Evolutionary conservation across 2,329 filamentous ascomycete genomes (phyloP).

Genomic region (Alternaria longipes): DNA sequence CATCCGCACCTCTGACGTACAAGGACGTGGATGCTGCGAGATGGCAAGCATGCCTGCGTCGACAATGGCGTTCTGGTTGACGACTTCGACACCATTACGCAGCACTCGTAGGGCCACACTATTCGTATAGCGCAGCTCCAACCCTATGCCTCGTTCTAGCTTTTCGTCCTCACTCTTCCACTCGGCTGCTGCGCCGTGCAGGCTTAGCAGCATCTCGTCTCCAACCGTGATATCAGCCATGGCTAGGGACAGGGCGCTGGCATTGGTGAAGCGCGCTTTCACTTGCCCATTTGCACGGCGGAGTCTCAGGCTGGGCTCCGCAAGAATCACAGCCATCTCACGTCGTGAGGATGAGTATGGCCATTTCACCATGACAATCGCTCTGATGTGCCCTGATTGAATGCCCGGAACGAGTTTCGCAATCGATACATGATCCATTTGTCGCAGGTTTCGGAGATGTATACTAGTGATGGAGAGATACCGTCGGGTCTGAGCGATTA

Average conservation of each 20-base stretch:
- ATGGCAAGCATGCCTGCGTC: not conserved
- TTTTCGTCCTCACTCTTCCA: too few species aligned
- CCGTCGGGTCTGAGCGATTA: too few species aligned
- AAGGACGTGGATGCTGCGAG: not conserved
- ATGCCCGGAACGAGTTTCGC: not conserved
- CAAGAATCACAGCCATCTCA: not conserved
- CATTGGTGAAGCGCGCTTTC: not conserved
- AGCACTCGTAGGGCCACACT: too few species aligned
- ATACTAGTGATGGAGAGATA: too few species aligned
- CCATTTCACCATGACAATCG: constrained; percentile 2
- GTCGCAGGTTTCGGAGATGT: too few species aligned
- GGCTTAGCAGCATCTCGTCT: not conserved
- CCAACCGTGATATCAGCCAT: not conserved
- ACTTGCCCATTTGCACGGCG: not conserved
- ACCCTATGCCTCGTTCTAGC: too few species aligned
- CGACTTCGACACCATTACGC: too few species aligned
- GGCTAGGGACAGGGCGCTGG: not conserved
- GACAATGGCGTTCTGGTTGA: too few species aligned
- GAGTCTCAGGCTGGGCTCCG: not conserved
- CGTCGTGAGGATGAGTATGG: not conserved
- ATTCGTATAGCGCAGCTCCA: too few species aligned
- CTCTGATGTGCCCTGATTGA: not conserved
- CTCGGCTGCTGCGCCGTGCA: not conserved
- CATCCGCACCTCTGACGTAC: not conserved
- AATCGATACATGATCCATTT: too few species aligned